Conservation (phyloP, 1,139 yeast genomes). For the Geotrichum klebahnii region DNA sequence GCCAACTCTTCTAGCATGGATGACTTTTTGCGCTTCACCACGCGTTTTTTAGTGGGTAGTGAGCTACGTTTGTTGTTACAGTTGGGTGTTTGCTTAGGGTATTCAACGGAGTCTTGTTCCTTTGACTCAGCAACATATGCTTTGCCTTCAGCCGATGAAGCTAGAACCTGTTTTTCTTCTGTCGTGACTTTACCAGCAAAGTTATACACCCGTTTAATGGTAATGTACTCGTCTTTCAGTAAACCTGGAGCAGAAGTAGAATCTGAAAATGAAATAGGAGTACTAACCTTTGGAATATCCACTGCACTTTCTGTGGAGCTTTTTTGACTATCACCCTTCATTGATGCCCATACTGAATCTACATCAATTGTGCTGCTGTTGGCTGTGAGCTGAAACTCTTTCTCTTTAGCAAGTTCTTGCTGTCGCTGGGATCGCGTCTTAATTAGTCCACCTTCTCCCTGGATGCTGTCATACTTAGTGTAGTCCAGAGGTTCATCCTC, state of each 20-base stretch:
- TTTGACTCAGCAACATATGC: constrained; percentile 53
- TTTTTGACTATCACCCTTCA: constrained; percentile 36
- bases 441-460: constrained; percentile 52
- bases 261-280: constrained; percentile 8
- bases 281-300: constrained; percentile 8
- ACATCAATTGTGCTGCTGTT: constrained; percentile 41
- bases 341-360: constrained; percentile 52
- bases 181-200: constrained; percentile 84
- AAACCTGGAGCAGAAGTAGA: constrained; percentile 8
- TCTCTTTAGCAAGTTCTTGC: constrained; percentile 39
- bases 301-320: constrained; percentile 11
- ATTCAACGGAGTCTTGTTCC: constrained; percentile 18
- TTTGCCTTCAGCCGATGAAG: constrained; percentile 77
- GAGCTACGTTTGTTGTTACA: constrained; percentile 16
- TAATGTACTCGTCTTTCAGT: constrained; percentile 47
- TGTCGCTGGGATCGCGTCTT: constrained; percentile 55
- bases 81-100: too few species aligned
- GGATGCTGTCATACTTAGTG: constrained; percentile 44
- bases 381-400: constrained; percentile 27
- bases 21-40: constrained; percentile 56
- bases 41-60: constrained; percentile 40
- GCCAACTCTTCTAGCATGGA: constrained; percentile 71
- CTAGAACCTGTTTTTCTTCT: constrained; percentile 72
- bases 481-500: constrained; percentile 38
- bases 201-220: constrained; percentile 71